Evolutionary conservation across 345 rosid species (phyloP).

Genomic region (Populus alba): DNA sequence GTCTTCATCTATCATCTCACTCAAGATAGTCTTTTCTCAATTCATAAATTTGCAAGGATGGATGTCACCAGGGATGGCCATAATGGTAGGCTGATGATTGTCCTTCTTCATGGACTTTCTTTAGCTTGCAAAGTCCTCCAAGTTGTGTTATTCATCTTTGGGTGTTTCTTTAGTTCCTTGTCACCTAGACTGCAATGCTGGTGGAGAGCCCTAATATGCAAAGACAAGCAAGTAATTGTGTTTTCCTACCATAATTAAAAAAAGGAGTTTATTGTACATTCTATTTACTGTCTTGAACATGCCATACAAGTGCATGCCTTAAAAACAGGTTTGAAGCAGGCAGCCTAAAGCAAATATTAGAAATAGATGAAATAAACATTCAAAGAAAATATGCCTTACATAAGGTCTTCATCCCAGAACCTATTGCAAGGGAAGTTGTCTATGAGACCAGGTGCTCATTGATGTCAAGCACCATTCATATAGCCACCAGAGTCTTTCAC

Average conservation of each 20-base stretch:
- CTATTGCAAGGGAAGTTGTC: constrained; percentile 58
- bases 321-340: too few species aligned
- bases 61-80: not conserved
- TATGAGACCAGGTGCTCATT: constrained; percentile 45
- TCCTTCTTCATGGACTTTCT: constrained; percentile 27
- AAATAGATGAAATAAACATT: too few species aligned
- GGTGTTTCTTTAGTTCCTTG: constrained; percentile 60
- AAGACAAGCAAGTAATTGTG: not conserved
- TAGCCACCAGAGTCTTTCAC: constrained; percentile 46
- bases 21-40: too few species aligned
- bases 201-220: constrained; percentile 76
- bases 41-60: constrained; percentile 35
- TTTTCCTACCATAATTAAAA: too few species aligned
- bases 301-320: too few species aligned
- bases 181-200: constrained; percentile 49
- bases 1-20: too few species aligned
- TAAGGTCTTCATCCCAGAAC: constrained; percentile 64
- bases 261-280: too few species aligned
- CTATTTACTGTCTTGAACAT: too few species aligned
- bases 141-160: constrained; percentile 56
- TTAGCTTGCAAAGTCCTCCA: constrained; percentile 69
- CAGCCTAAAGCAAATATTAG: too few species aligned
- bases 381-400: constrained; percentile 52
- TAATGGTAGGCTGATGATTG: constrained; percentile 16
- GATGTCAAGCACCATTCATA: constrained; percentile 58